Evolutionary conservation across 1,284 basidiomycete species (phyloP), one percentile per base, ranked within the genome.

Genomic region (Leucoagaricus sp.): DNA sequence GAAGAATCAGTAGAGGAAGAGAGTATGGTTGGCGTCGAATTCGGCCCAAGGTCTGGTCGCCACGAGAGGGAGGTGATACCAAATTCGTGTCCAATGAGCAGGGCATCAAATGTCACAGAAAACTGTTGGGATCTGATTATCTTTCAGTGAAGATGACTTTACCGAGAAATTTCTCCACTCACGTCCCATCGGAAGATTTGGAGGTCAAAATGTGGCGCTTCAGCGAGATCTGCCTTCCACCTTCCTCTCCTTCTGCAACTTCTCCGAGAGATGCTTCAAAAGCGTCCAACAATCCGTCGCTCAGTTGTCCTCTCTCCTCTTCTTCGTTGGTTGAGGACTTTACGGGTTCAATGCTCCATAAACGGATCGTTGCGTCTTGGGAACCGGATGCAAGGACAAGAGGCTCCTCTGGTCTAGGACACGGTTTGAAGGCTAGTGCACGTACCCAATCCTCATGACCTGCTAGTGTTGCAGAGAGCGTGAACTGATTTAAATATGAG

Each of bases 381-480:
- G 94, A 94, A 1, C 93, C 96, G 13, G 94, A 95, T 1, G 96
- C 94, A 17, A 98, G 78, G 0, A 85, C 62, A 25, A 86, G 74
- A 17, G 77, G 69, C 46, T 78, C 72, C 8, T 68, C 67, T 7
- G 66, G 59, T 38, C 60, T 51, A 10, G 58, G 48, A 9, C 75
- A 69, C 2, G 64, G 44, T 26, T 79, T 80, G 69, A 97, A 93
- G 1, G 87, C 80, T 25, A 98, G 80, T 59, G 84, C 81, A 60
- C 89, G 85, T 49, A 97, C 81, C 95, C 95, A 98, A 68, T 98
- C 95, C 76, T 96, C 91, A 67, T 98, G 95, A 0, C 95, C 95
- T 33, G 91, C 81, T 33, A 98, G 79, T 0, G 81, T 77, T 4
- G 80, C 80, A 19, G 84, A 80, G 55, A 71, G 75, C 17, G 85